These are phyloP conservation scores for Rhynchosporium agropyri DNA, from an alignment of 2,329 filamentous ascomycete genomes.

Conservation along the genomic window DNA sequence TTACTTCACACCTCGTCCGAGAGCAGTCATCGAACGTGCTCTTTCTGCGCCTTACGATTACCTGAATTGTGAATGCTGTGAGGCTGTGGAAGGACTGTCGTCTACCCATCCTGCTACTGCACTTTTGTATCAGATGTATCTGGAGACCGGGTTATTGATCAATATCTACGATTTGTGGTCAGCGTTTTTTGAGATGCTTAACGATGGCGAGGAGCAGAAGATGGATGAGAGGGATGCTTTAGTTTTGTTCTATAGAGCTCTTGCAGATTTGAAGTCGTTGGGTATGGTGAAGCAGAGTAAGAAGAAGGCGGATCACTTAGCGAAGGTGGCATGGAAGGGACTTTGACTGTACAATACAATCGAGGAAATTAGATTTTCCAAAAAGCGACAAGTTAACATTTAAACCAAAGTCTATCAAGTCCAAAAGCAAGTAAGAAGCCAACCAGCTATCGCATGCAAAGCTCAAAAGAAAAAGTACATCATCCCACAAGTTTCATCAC, in stretches of 20 bases:
- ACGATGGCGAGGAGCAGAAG: constrained; percentile 42
- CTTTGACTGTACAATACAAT: constrained; percentile 47
- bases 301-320: constrained; percentile 90
- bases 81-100: constrained; percentile 52
- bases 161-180: constrained; percentile 81
- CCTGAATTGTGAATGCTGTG: constrained; percentile 72
- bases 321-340: constrained; percentile 82
- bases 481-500: no score
- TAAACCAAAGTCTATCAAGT: constrained; percentile 2
- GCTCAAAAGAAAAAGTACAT: background rate
- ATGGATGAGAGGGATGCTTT: constrained; percentile 59
- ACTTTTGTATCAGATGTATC: constrained; percentile 77
- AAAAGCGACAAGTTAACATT: background rate
- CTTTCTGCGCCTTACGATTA: constrained; percentile 76
- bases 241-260: constrained; percentile 79
- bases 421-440: background rate
- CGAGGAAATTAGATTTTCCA: constrained; percentile 1
- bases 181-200: constrained; percentile 68
- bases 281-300: constrained; percentile 87
- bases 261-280: constrained; percentile 83
- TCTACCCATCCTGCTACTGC: constrained; percentile 70
- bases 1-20: constrained; percentile 75
- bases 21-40: constrained; percentile 70
- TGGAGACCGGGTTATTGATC: constrained; percentile 75
- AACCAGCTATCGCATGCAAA: constrained; percentile 9